A percentile compares a stretch with the other conserved stretches of the same genome.
phyloP scores from a whole-genome alignment of 2,329 filamentous ascomycete genomes.

The Fusarium compactum region DNA sequence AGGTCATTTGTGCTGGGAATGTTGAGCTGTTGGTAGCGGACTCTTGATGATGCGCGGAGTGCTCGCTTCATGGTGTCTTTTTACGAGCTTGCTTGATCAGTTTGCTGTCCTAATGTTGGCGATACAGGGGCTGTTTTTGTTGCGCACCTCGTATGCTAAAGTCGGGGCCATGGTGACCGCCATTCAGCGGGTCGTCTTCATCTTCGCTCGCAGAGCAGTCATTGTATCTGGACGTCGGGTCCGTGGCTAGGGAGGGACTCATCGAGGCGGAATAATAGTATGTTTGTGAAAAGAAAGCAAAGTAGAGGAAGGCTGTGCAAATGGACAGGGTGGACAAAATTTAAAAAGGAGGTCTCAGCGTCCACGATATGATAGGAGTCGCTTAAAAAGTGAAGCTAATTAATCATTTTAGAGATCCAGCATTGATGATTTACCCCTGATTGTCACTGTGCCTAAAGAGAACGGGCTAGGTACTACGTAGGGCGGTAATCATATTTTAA shows the following conservation, averaged over 20 bases:
- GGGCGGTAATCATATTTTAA: constrained; percentile 8
- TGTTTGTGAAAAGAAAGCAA: constrained; percentile 1
- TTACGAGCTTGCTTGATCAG: constrained; percentile 24
- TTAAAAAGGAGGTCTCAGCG: constrained; percentile 29
- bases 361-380: constrained; percentile 8
- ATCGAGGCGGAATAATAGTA: constrained; percentile 19
- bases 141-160: constrained; percentile 36
- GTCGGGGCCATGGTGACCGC: constrained; percentile 28
- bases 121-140: neutral
- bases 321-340: constrained; percentile 30
- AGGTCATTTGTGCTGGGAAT: constrained; percentile 38
- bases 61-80: constrained; percentile 42
- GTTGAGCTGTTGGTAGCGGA: constrained; percentile 41
- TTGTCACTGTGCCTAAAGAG: neutral
- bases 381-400: constrained; percentile 19
- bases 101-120: neutral
- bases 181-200: constrained; percentile 33
- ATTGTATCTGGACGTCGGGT: constrained; percentile 37
- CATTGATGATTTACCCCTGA: constrained; percentile 35
- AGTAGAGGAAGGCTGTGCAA: neutral
- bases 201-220: constrained; percentile 43
- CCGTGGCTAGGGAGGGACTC: constrained; percentile 36
- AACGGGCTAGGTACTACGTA: constrained; percentile 11
- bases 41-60: constrained; percentile 41
- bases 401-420: neutral